Percentiles rank a stretch among this genome's conserved stretches.
Conservation (phyloP, 1,284 basidiomycete species). For the Ganoderma boninense region DNA sequence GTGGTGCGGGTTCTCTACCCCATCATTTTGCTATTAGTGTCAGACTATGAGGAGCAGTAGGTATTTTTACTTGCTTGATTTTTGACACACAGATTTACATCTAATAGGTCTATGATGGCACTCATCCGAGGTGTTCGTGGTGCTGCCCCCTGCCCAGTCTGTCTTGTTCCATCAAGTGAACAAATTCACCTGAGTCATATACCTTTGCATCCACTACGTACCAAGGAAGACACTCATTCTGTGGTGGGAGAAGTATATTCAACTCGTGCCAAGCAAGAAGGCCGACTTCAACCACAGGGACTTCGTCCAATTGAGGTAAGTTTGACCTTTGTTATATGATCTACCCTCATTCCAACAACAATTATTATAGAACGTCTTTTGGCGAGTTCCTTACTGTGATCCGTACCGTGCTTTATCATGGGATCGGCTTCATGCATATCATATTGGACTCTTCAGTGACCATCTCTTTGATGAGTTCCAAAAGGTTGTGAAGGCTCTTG, state of each 20-base stretch:
- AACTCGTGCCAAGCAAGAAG: neutral
- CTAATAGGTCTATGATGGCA: too few relatives aligned
- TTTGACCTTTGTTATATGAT: too few relatives aligned
- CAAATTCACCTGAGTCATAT: neutral
- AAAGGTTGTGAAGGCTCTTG: conserved; percentile 34
- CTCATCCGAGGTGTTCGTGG: too few relatives aligned
- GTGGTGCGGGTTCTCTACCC: too few relatives aligned
- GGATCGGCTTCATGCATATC: conserved; percentile 48
- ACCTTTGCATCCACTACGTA: neutral
- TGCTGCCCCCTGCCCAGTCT: neutral
- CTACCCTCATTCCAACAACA: too few relatives aligned
- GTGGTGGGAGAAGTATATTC: neutral
- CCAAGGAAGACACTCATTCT: neutral
- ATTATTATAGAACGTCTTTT: neutral
- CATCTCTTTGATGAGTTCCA: conserved; percentile 42
- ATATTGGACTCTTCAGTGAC: conserved; percentile 43
- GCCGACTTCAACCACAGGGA: neutral
- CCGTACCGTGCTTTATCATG: conserved; percentile 44
- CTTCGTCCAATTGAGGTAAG: neutral
- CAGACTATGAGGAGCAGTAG: too few relatives aligned
- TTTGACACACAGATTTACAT: too few relatives aligned
- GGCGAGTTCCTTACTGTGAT: conserved; percentile 29
- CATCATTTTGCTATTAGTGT: too few relatives aligned
- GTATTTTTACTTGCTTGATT: too few relatives aligned
- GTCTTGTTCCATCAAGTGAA: neutral